Evolutionary conservation across 139 green algal genomes (phyloP), one percentile per base, ranked within the genome.

Genomic region (Pleodorina starrii): DNA sequence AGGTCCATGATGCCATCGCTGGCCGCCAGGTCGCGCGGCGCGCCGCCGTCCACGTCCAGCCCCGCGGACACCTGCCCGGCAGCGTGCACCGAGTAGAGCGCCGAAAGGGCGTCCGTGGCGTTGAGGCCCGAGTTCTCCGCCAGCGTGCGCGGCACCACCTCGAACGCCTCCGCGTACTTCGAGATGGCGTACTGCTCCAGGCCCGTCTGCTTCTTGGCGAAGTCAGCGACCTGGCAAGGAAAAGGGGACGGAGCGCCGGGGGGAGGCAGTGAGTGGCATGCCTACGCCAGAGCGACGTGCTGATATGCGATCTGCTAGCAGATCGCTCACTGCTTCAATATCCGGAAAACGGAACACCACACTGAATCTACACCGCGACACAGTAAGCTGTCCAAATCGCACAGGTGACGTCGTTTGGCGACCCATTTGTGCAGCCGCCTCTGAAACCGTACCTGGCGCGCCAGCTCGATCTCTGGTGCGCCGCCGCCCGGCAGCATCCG

Each of bases 161-260:
- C 98, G 57, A 99, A 94, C 14, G 98, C 93, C 78, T 99, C 96
- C 3, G 96, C 98, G 86, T 97, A 99, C 88, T 98, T 97, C 43
- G 23, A 83, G 76, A 99, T 98, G 54, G 98, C 97, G 89, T 99
- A 99, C 94, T 99, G 97, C 57, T 99, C 97, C 84, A 99, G 94
- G 7, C 98, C 98, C 21, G 97, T 98, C 92, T 99, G 92, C 92
- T 95, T 96, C 82, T 93, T 93, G 75, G 91, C 97, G 81, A 91
- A 96, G 38, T 95, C 94, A 5, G 88, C 89, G 3, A 96, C 59
- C 29, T 90, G 42, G n/a, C 14, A 23, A 35, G 51, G 75, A 35
- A n/a, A 80, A 57, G 60, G 54, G 54, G 7, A 66, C 25, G 54
- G 9, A 12, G 29, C 17, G 9, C 32, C 1, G 27, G 63, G 48